These are phyloP conservation scores for Asterochloris sp. DNA, from an alignment of 139 green algal species.

Conservation along the genomic window DNA sequence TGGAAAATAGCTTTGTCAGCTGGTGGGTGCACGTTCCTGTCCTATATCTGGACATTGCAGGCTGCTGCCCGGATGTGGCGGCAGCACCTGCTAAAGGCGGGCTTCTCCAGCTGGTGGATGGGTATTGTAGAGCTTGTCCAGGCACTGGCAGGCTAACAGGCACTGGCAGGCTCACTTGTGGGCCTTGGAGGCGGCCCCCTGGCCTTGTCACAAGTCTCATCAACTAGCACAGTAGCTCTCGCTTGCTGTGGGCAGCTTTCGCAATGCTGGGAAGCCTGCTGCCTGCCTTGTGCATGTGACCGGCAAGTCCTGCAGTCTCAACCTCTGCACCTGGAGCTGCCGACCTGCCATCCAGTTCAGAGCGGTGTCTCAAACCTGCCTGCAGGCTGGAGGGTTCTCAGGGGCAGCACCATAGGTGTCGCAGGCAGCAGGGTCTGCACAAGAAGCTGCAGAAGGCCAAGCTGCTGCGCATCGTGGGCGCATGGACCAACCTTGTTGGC, in stretches of 20 bases:
- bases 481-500: constrained; percentile 16
- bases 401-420: background rate
- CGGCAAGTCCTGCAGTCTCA: background rate
- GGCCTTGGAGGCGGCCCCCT: too few relatives aligned
- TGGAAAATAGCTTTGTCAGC: constrained; percentile 13
- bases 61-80: too few relatives aligned
- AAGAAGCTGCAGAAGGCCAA: constrained; percentile 10
- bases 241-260: background rate
- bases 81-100: too few relatives aligned
- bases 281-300: background rate
- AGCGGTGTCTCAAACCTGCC: background rate
- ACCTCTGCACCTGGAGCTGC: background rate
- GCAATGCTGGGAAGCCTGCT: background rate
- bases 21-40: background rate
- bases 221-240: background rate
- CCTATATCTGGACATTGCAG: too few relatives aligned
- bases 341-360: background rate
- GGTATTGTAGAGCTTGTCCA: too few relatives aligned
- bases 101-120: too few relatives aligned
- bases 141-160: too few relatives aligned
- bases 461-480: background rate
- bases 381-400: constrained; percentile 20
- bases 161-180: too few relatives aligned
- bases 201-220: background rate
- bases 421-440: background rate